A percentile compares a stretch with the other conserved stretches of the same genome.
Conservation (phyloP, 2,329 filamentous ascomycete species). For the Cercospora berteroae region DNA sequence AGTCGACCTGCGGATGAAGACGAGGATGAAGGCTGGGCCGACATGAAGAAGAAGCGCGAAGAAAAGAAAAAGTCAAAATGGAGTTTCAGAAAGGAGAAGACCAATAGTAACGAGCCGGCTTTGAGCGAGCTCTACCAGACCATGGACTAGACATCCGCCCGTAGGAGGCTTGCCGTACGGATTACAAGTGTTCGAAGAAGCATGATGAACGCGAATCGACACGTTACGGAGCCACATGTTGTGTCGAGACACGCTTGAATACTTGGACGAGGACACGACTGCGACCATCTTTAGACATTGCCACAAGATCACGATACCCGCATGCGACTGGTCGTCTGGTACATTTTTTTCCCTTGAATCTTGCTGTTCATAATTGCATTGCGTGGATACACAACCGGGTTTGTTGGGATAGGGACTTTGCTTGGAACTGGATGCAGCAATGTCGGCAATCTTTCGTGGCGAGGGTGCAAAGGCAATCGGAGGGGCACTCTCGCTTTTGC, state of each 20-base stretch:
- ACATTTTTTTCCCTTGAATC: neutral
- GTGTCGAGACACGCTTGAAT: neutral
- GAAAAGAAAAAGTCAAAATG: slow-evolving; percentile 36
- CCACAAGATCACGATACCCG: slow-evolving; percentile 5
- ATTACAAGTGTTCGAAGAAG: neutral
- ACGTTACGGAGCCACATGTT: neutral
- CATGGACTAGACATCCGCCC: slow-evolving; percentile 27
- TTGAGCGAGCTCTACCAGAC: slow-evolving; percentile 33
- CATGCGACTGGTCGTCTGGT: neutral
- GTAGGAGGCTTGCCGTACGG: neutral
- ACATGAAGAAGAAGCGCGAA: slow-evolving; percentile 36
- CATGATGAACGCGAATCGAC: neutral
- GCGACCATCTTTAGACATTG: slow-evolving; percentile 2
- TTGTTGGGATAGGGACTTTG: neutral
- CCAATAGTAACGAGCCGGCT: slow-evolving; percentile 23
- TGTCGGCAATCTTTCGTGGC: neutral
- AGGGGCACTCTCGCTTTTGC: neutral
- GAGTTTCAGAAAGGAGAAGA: slow-evolving; percentile 30
- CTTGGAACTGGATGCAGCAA: neutral
- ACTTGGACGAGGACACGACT: neutral
- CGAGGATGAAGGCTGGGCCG: slow-evolving; percentile 41
- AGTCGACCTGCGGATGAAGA: slow-evolving; percentile 27
- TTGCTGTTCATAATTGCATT: slow-evolving; percentile 21
- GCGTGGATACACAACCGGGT: slow-evolving; percentile 15
- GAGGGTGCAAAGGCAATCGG: neutral